Percentiles rank a stretch among this genome's conserved stretches.
These are phyloP conservation scores for Metschnikowia gelsemii DNA, from an alignment of 805 yeast species.

Conservation along the genomic window DNA sequence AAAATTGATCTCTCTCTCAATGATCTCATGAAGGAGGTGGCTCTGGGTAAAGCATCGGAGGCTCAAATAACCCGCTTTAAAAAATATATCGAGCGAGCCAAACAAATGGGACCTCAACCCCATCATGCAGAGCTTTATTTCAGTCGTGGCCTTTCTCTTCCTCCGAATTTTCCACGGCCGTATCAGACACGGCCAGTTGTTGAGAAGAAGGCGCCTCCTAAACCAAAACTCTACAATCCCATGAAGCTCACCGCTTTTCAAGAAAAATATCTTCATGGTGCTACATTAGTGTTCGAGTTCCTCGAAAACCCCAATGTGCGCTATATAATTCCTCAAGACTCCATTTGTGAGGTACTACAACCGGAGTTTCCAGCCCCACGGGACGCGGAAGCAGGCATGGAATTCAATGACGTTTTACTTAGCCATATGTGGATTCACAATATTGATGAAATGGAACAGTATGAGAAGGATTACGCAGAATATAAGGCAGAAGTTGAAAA, in stretches of 20 bases:
- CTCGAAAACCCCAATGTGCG: constrained; percentile 75
- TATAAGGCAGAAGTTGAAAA: constrained; percentile 30
- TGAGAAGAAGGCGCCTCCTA: constrained; percentile 21
- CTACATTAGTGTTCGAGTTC: constrained; percentile 82
- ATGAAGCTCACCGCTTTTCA: constrained; percentile 73
- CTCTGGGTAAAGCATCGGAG: constrained; percentile 72
- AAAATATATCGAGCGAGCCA: constrained; percentile 73
- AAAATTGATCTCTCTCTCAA: constrained; percentile 65
- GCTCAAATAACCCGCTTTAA: constrained; percentile 78
- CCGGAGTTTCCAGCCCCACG: constrained; percentile 26
- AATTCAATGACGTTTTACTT: constrained; percentile 39
- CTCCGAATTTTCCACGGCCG: constrained; percentile 21
- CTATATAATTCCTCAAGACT: constrained; percentile 70
- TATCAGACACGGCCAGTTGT: constrained; percentile 13
- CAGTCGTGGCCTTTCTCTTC: constrained; percentile 20
- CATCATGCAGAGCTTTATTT: constrained; percentile 36
- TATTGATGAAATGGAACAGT: constrained; percentile 46
- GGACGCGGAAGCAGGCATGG: constrained; percentile 24
- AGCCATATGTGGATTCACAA: constrained; percentile 55
- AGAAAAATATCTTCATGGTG: constrained; percentile 63
- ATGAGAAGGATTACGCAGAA: constrained; percentile 36
- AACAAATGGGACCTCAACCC: constrained; percentile 63
- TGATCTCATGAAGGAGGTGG: constrained; percentile 78
- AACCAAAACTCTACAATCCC: constrained; percentile 36
- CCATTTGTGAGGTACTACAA: constrained; percentile 60